phyloP scores from a whole-genome alignment of 2,329 filamentous ascomycete genomes.

The Xylaria digitata region DNA sequence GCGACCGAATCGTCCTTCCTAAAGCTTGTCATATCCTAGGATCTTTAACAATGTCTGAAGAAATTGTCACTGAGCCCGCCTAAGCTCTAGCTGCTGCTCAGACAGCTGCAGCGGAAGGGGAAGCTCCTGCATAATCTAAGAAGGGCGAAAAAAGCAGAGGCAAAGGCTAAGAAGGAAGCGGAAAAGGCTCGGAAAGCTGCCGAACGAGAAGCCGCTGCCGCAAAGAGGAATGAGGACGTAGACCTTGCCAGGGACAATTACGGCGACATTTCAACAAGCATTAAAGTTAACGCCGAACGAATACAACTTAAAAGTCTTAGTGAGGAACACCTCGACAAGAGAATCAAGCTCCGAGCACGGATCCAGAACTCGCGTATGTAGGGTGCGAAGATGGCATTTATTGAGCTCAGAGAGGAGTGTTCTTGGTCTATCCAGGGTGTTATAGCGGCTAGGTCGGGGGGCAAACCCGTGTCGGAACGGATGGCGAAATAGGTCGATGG shows the following conservation, averaged over 20 bases:
- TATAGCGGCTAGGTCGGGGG: conserved; percentile 73
- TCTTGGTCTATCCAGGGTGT: conserved; percentile 87
- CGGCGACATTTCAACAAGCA: conserved; percentile 73
- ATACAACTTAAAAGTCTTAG: conserved; percentile 72
- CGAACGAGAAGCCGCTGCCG: conserved; percentile 79
- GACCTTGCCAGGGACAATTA: conserved; percentile 83
- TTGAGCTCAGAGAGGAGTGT: conserved; percentile 82
- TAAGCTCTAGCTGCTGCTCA: conserved; percentile 43
- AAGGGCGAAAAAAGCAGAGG: conserved; percentile 84
- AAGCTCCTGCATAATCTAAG: conserved; percentile 65
- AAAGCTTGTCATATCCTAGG: neutral
- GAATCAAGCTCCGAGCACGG: conserved; percentile 80
- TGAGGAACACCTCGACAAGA: conserved; percentile 74
- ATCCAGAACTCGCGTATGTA: conserved; percentile 90
- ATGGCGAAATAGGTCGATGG: conserved; percentile 93
- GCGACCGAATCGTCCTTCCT: neutral
- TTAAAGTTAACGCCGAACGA: conserved; percentile 66
- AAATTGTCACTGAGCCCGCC: conserved; percentile 42
- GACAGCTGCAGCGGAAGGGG: conserved; percentile 45
- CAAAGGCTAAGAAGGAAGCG: conserved; percentile 89
- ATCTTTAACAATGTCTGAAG: conserved; percentile 49
- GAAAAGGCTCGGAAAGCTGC: conserved; percentile 78
- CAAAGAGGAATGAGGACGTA: conserved; percentile 72
- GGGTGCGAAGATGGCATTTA: conserved; percentile 89
- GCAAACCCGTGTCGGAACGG: conserved; percentile 74